A percentile compares a stretch with the other conserved stretches of the same genome.
Conservation (phyloP, 164 flowering plant species). For the Berberis thunbergii region DNA sequence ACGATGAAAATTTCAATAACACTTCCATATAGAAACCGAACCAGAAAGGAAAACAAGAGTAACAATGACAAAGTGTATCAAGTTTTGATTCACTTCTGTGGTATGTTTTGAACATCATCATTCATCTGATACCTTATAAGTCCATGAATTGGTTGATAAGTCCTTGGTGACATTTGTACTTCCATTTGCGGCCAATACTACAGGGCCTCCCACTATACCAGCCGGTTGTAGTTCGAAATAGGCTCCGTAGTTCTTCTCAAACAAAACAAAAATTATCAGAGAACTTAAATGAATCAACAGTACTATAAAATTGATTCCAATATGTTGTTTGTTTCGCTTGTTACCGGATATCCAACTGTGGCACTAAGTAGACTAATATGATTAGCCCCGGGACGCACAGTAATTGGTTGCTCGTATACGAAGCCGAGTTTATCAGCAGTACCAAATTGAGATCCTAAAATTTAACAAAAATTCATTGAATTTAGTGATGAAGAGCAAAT, state of each 20-base stretch:
- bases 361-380: conserved; percentile 48
- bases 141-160: conserved; percentile 41
- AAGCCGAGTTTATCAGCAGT: conserved; percentile 4
- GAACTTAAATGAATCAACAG: not conserved
- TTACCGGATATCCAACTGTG: conserved; percentile 45
- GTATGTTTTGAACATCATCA: too few relatives aligned
- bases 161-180: conserved; percentile 25
- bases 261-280: not conserved
- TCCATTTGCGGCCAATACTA: conserved; percentile 32
- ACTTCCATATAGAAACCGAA: too few relatives aligned
- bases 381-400: conserved; percentile 33
- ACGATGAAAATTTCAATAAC: too few relatives aligned
- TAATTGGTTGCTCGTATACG: conserved; percentile 27
- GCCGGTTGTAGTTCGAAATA: conserved; percentile 24
- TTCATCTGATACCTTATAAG: conserved; percentile 21
- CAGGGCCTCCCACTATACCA: conserved; percentile 46
- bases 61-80: too few relatives aligned
- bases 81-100: too few relatives aligned
- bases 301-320: not conserved
- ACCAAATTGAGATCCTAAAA: conserved; percentile 41
- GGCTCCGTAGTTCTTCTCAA: conserved; percentile 47
- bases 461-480: not conserved
- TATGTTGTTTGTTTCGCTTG: not conserved
- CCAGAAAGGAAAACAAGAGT: too few relatives aligned
- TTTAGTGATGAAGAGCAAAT: not conserved